Conservation (phyloP, 2,329 filamentous ascomycete genomes). For the Blastomyces gilchristii region DNA sequence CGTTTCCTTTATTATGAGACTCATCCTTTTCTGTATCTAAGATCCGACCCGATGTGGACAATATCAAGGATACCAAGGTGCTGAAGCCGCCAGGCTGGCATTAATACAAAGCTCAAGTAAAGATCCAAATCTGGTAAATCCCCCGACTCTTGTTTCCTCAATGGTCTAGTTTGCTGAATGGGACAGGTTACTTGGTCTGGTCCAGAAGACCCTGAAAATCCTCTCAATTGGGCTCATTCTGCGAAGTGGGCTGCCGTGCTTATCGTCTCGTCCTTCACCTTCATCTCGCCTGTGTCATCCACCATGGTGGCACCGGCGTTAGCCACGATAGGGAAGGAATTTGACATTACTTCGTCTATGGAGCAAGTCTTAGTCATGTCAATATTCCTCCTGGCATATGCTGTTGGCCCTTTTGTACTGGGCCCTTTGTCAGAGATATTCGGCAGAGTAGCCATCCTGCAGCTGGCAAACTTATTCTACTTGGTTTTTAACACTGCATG, state of each 20-base stretch:
- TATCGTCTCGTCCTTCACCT: constrained; percentile 48
- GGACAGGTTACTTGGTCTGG: constrained; percentile 41
- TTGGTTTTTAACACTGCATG: constrained; percentile 52
- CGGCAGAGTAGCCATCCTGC: constrained; percentile 45
- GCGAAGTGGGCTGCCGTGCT: constrained; percentile 50
- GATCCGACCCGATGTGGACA: background rate
- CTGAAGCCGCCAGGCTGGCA: too few relatives aligned
- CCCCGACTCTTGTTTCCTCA: background rate
- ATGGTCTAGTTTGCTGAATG: background rate
- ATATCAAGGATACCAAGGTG: background rate
- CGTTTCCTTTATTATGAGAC: background rate
- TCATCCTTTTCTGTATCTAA: background rate
- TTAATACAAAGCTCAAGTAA: background rate
- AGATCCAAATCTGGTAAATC: constrained; percentile 9
- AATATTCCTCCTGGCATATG: constrained; percentile 47
- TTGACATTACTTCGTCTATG: constrained; percentile 41
- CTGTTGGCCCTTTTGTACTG: constrained; percentile 43
- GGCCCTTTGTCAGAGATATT: constrained; percentile 48
- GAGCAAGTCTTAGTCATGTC: constrained; percentile 43
- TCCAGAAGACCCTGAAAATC: constrained; percentile 40
- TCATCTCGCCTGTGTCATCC: constrained; percentile 54
- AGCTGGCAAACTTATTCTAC: constrained; percentile 46
- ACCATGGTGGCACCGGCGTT: constrained; percentile 50
- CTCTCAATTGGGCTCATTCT: constrained; percentile 45
- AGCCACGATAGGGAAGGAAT: constrained; percentile 42